These are phyloP conservation scores for Dothiorella sarmentorum DNA, from an alignment of 2,329 filamentous ascomycete genomes.

Conservation along the genomic window DNA sequence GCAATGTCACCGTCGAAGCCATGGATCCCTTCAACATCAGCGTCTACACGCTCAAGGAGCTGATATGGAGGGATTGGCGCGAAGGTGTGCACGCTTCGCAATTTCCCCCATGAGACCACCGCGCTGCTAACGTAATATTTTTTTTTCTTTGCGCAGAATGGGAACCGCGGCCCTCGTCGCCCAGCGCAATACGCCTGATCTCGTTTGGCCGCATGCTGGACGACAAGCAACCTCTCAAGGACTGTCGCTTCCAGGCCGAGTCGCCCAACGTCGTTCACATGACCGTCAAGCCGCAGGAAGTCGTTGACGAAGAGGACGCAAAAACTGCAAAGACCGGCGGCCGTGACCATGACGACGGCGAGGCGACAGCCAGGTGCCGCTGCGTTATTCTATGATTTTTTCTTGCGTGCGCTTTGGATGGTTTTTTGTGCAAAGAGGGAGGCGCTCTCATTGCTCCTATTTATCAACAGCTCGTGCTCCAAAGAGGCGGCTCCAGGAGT, in stretches of 20 bases:
- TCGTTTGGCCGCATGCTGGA: constrained; percentile 88
- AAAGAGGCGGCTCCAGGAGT: constrained; percentile 3
- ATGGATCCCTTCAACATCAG: constrained; percentile 84
- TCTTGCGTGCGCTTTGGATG: neutral
- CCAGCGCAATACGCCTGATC: constrained; percentile 85
- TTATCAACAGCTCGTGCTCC: constrained; percentile 7
- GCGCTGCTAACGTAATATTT: constrained; percentile 12
- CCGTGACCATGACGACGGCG: constrained; percentile 53
- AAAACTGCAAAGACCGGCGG: constrained; percentile 57
- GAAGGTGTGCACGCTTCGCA: constrained; percentile 51
- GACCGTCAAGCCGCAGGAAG: constrained; percentile 83
- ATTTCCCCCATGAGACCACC: too few species aligned
- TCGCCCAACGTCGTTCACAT: constrained; percentile 87
- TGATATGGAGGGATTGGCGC: constrained; percentile 90
- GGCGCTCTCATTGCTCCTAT: constrained; percentile 1
- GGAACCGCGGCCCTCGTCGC: constrained; percentile 81
- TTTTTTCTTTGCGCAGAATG: constrained; percentile 68
- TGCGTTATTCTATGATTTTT: constrained; percentile 54
- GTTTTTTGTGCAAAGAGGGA: neutral
- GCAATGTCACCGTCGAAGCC: constrained; percentile 72
- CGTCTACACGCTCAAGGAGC: constrained; percentile 88
- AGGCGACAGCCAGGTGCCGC: constrained; percentile 59
- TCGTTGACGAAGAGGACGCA: constrained; percentile 74
- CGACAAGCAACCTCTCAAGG: constrained; percentile 79
- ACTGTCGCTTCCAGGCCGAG: constrained; percentile 73